Base-by-base conservation (phyloP, 1,284 basidiomycete genomes). In the Cutaneotrichosporon sp. region DNA sequence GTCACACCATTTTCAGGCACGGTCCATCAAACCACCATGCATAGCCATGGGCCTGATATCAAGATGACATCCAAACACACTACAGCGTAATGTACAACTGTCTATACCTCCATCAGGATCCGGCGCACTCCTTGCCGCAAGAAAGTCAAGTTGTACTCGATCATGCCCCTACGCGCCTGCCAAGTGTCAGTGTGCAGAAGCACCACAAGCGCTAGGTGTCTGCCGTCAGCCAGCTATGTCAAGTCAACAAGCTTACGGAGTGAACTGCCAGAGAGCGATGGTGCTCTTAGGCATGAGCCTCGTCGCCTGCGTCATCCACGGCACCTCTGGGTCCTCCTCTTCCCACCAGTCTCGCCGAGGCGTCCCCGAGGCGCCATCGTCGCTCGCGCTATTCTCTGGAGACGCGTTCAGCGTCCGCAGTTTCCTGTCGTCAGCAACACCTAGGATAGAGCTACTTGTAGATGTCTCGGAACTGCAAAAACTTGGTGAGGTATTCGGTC, bases 141-240 rank as follows among this genome's bases (percentile, higher is more conserved):
- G 78, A 90, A 92, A 22, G 92, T 89, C 6, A 97, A 88, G 73
- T 98, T 98, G 80, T 92, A 96, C 77, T 97, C 94, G 51, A 97
- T 86, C 66, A 95, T 83, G 18, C 91, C 92, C 26, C 90, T 83
- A 66, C 89, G 85, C 61, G 86, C 84, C 62, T 92, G 88, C 75
- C 88, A 93, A 18, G 91, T 88, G 50, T 86, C 83, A 1, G 91
- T 90, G 21, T 91, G 89, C 14, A 97, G 78, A 55, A 96, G 81
- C 2, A 90, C 89, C 53, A 97, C 84, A 47, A 98, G 83, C 0
- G 91, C 92, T 5, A 97, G 76, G 47, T 83, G 77, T 46, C 84
- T 84, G 62, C 10, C 6, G 5, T 11, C 38, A 40, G 38, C 13
- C 16, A 9, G 36, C 3, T 1, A 10, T 5, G 13, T 2, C 10